Percentiles rank a stretch among this genome's conserved stretches.
Evolutionary conservation across 2,329 filamentous ascomycete genomes (phyloP).

Genomic region (Diaporthe sp.): DNA sequence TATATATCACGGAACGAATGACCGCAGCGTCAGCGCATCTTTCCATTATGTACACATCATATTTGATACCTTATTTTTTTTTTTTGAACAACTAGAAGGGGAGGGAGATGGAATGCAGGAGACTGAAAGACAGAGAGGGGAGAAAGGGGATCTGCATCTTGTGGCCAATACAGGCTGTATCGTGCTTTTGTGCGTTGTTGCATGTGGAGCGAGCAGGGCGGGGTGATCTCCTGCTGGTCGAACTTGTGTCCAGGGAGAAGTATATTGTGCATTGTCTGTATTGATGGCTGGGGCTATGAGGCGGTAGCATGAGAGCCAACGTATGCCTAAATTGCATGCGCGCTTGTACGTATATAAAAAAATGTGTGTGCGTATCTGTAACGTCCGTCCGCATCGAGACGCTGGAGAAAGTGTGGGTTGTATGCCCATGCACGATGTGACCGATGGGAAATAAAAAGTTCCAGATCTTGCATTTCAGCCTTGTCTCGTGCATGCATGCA

Average conservation of each 20-base stretch:
- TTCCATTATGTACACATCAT: neutral
- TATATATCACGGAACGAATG: slow-evolving; percentile 51
- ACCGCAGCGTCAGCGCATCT: slow-evolving; percentile 12
- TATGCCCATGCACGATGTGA: neutral
- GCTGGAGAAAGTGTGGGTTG: neutral
- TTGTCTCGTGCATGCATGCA: slow-evolving; percentile 14
- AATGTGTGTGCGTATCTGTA: neutral
- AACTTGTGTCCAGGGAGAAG: neutral
- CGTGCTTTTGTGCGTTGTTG: neutral
- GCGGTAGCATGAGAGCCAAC: neutral
- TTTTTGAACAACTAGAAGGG: neutral
- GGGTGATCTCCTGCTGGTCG: neutral
- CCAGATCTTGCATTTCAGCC: slow-evolving; percentile 23
- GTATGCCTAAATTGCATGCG: slow-evolving; percentile 14
- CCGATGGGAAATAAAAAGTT: neutral
- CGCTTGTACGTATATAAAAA: neutral
- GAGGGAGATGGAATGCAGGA: neutral
- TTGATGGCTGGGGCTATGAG: neutral
- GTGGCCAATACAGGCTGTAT: neutral
- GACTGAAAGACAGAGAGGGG: neutral
- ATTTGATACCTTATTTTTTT: neutral
- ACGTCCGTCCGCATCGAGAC: neutral
- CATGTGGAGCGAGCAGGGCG: neutral
- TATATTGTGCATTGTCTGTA: neutral
- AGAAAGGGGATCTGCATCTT: neutral